phyloP scores from a whole-genome alignment of 805 yeast genomes.

The Candida piceae region DNA sequence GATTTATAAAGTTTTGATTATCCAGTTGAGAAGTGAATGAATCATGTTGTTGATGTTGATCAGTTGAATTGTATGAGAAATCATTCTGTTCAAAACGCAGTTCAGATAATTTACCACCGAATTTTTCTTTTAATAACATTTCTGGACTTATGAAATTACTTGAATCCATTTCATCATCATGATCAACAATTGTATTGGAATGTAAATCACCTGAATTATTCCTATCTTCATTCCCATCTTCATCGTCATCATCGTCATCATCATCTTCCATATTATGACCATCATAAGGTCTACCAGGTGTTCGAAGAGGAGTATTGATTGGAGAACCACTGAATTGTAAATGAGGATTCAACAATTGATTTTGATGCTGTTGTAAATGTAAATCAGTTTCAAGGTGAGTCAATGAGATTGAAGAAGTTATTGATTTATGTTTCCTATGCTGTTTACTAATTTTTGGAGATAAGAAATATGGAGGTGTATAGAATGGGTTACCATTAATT shows the following conservation, averaged over 20 bases:
- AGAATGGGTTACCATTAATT: conserved; percentile 40
- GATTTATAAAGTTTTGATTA: conserved; percentile 13
- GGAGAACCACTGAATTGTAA: conserved; percentile 18
- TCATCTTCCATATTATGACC: conserved; percentile 7
- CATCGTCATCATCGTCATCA: conserved; percentile 6
- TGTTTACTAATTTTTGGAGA: conserved; percentile 37
- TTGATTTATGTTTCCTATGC: conserved; percentile 29
- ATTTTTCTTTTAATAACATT: conserved; percentile 25
- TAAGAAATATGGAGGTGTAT: conserved; percentile 39
- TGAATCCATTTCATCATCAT: conserved; percentile 4
- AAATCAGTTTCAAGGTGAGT: conserved; percentile 29
- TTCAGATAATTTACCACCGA: conserved; percentile 26
- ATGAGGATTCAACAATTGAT: conserved; percentile 4
- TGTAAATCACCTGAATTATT: not conserved
- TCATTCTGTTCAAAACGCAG: conserved; percentile 4
- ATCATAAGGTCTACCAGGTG: conserved; percentile 18
- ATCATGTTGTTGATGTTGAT: not conserved
- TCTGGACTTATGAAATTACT: conserved; percentile 24
- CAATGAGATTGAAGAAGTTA: conserved; percentile 26
- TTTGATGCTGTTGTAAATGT: conserved; percentile 20
- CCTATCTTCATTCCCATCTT: conserved; percentile 6
- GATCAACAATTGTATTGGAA: conserved; percentile 2
- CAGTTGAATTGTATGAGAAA: not conserved
- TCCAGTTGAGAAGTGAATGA: too few species aligned
- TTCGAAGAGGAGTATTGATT: conserved; percentile 24